Base-by-base conservation (phyloP, 2,329 filamentous ascomycete genomes). In the Hirsutella thompsonii region DNA sequence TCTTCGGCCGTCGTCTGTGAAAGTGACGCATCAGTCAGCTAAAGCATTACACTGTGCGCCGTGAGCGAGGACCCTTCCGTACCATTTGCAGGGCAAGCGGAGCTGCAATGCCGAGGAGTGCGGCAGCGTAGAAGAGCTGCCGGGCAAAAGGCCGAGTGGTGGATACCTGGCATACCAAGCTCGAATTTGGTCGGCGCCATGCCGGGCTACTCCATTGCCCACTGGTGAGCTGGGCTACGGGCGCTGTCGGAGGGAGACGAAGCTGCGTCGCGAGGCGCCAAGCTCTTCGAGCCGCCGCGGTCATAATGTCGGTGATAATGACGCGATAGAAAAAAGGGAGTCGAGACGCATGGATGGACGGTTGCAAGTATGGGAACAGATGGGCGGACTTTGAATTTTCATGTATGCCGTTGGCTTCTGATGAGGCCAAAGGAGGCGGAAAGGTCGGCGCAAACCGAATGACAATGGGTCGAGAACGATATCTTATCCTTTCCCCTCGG, bases 61-160 rank as follows among this genome's bases (percentile, higher is more conserved):
- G 4, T 14, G n/a, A 18, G 32, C 5, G 13, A 32, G 11, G 19
- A 38, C 30, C 40, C 33, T 54, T 42, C 43, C 60, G 45, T 63
- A 79, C 76, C 68, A 79, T 74, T 43, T 70, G 74, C 61, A 78
- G 79, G 37, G 72, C 61, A 33, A 80, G 49, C 8, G 71, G 64
- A 20, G 67, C 64, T 36, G 70, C 62, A 47, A 76, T 64, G 44
- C 70, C 67, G 40, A 78, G 50, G 44, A 70, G 67, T 38, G 58
- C 56, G 30, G 60, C 63, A 38, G 59, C 57, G 49, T 62, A 49
- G 49, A 54, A 56, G 40, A 59, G 21, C 19, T 51, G 39, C 20
- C 48, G 43, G 37, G 47, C 44, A 13, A 44, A 46, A 18, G 47
- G 42, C 19, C 50, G 45, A 38, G 46, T 37, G 40, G 45, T 34